Base-by-base conservation (phyloP, 257 asterid genomes). In the Solanum infundibuliforme region DNA sequence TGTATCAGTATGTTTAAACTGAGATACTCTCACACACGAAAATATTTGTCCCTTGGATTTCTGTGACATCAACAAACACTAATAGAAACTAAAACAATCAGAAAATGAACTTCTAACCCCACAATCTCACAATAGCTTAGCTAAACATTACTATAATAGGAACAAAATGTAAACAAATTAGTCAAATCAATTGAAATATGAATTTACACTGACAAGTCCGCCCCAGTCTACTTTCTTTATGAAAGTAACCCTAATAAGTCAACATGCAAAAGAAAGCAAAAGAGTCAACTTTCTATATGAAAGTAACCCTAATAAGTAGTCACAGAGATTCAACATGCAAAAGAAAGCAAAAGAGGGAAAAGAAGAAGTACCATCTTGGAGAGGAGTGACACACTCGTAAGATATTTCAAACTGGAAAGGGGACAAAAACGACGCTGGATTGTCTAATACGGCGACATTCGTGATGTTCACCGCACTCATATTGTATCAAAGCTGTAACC, bases 401-500 rank as follows among this genome's bases (percentile, higher is more conserved):
- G 99, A 97, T 91, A 97, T 95, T 88, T 97, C 99, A 89, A 97
- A 97, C 98, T 94, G 98, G 90, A 97, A 95, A 11, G 99, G 98
- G 58, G 96, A 48, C 29, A 90, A 83, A 92, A 97, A 97, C 89
- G 98, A 92, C 88, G 99, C 95, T 87, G 99, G 99, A 91, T 97
- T 95, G 91, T 95, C 99, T 89, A 95, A 93, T 90, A 97, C 99
- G 12, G 98, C 87, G 12, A 97, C 99, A 92, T 96, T 95, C 65
- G 98, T 95, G 68, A 97, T 93, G 91, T 95, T 95, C 87, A 97
- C 98, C 65, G 98, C 99, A 91, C 96, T 96, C 99, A 97, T 97
- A 85, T 87, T 81, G 89, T 88, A 31, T 21, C 21, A 31, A 86
- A 43, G 55, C 25, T 41, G 34, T 38, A 29, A 77, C 21, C 27